Base-by-base conservation (phyloP, 441 rosid genomes). In the Manihot esculenta region DNA sequence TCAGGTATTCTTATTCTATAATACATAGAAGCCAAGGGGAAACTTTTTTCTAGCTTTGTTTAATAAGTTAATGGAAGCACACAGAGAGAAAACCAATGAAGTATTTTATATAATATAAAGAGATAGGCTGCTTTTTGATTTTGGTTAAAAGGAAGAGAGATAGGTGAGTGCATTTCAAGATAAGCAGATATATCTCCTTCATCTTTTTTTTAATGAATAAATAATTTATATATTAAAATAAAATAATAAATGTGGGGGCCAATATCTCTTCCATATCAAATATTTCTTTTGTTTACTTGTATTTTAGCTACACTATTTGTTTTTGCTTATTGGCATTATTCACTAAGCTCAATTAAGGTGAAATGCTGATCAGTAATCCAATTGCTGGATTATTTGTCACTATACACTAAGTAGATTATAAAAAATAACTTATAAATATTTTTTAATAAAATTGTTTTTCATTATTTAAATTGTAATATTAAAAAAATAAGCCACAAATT, bases 81-180 rank as follows among this genome's bases (percentile, higher is more conserved):
- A 66, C 42, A 50, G 45, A 64, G 26, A 70, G 26, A 51, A n/a
- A 53, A 48, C 48, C 23, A 8, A 45, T 5, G 33, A 50, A 50
- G 26, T 58, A 63, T 62, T 47, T 70, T n/a, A n/a, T n/a, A n/a
- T n/a, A n/a, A 77, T 57, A 64, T 69, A 79, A 79, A 76, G 71
- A 72, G 68, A 18, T 26, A 77, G 44, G 73, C 74, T 51, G 56
- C 69, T 53, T 68, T 72, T 49, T 17, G 60, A 48, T 48, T 65
- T 65, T 17, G 45, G 35, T 56, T 47, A 41, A 44, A 20, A 49
- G 38, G 4, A 4, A 7, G 42, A 27, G 70, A 35, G n/a, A 17
- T 42, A 45, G 51, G 65, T 47, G 24, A 42, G 26, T 55, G 56
- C n/a, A n/a, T n/a, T n/a, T n/a, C n/a, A n/a, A n/a, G n/a, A 59